Base-by-base conservation (phyloP, 176 grass and related monocot species). In the Oryza brachyantha region DNA sequence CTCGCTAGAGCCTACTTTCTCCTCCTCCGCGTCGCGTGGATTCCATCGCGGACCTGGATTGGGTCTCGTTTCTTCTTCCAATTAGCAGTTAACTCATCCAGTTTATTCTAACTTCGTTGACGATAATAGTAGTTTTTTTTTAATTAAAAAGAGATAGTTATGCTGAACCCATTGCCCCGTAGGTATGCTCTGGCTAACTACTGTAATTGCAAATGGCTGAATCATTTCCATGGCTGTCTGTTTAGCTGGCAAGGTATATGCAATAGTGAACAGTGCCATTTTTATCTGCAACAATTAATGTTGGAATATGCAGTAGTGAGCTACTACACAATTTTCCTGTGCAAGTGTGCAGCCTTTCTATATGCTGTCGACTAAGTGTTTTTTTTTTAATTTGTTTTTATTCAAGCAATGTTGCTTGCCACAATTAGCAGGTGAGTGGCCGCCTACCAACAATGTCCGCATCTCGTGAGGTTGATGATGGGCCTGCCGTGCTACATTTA, bases 401-500 rank as follows among this genome's bases (percentile, higher is more conserved):
- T 73, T 73, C 58, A 64, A 77, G 82, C 65, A 46, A 85, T 85
- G 82, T 29, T 89, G 66, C 77, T 77, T 77, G 72, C 67, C 50
- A 78, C 37, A 64, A 55, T 67, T 84, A 73, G 34, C 70, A 87
- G 89, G 75, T 90, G 65, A 84, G 54, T 42, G 34, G 72, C 46
- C 12, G 21, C 48, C 70, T 57, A 77, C 37, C n/a, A 45, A 69
- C 50, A 54, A 94, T 90, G 90, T 55, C 83, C 43, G 37, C 40
- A 32, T 74, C 76, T 75, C 68, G 26, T 75, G 88, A 90, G 80
- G 29, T 69, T 62, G 92, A 86, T 64, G 92, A 83, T 67, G 92
- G 88, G 64, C 87, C 90, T 71, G 80, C 66, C 55, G 83, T 92
- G 39, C 81, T 98, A 57, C 92, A 91, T 78, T 81, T 98, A 78